phyloP scores from a whole-genome alignment of 129 eudicot species.

The Escallonia rubra region DNA sequence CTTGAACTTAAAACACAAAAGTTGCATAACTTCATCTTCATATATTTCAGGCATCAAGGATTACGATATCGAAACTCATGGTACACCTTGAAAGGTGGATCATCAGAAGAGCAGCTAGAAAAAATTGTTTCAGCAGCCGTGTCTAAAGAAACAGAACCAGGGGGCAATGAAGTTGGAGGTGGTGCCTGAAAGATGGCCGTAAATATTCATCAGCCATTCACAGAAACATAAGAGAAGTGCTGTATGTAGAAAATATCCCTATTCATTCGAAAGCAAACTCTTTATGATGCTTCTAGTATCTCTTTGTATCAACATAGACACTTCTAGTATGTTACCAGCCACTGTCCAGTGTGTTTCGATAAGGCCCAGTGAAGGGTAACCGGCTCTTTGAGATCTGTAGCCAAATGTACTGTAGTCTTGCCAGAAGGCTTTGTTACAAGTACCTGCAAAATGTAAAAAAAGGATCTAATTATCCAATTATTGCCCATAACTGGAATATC shows the following conservation, averaged over 20 bases:
- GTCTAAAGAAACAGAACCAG: conserved; percentile 56
- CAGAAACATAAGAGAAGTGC: background rate
- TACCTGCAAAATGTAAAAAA: conserved; percentile 45
- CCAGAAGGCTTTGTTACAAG: conserved; percentile 65
- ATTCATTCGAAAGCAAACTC: background rate
- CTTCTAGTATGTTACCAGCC: conserved; percentile 56
- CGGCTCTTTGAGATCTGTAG: conserved; percentile 67
- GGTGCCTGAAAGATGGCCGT: conserved; percentile 51
- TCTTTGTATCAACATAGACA: no score
- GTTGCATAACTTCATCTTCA: conserved; percentile 7
- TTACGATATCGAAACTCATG: conserved; percentile 11
- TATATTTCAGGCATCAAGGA: background rate
- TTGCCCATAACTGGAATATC: background rate
- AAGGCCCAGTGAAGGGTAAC: conserved; percentile 95
- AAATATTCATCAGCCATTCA: conserved; percentile 1
- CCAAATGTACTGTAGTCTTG: conserved; percentile 61
- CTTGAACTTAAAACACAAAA: background rate
- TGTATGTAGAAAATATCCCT: background rate
- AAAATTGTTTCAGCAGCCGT: conserved; percentile 79
- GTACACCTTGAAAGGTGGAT: conserved; percentile 50
- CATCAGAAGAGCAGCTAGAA: conserved; percentile 37
- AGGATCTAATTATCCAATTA: conserved; percentile 3
- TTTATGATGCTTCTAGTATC: no score
- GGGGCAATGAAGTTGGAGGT: conserved; percentile 58
- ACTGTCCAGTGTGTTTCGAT: conserved; percentile 70